phyloP scores from a whole-genome alignment of 768 basidiomycete species.

The Leucosporidium creatinivorum region DNA sequence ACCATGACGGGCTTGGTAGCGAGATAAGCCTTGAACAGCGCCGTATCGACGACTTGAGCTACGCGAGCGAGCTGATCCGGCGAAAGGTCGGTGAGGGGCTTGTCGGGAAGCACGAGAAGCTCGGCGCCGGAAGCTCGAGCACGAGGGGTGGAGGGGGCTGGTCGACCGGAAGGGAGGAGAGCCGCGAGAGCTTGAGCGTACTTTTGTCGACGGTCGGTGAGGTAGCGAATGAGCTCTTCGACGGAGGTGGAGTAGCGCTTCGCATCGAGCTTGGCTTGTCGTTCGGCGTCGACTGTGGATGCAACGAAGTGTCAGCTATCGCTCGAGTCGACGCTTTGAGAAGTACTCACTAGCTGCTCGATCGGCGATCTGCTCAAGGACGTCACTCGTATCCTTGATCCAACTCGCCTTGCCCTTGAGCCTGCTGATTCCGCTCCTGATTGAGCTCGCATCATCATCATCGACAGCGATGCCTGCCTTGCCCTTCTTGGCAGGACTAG shows the following conservation, averaged over 20 bases:
- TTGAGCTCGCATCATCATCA: slow-evolving; percentile 61
- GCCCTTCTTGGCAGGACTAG: background rate
- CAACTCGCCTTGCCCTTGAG: slow-evolving; percentile 21
- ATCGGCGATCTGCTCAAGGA: slow-evolving; percentile 33
- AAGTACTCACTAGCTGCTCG: slow-evolving; percentile 37
- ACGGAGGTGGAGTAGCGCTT: slow-evolving; percentile 61
- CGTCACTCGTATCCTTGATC: background rate
- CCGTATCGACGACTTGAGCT: slow-evolving; percentile 92
- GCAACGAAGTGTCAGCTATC: background rate
- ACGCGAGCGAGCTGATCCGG: slow-evolving; percentile 79
- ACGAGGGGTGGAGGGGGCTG: slow-evolving; percentile 55
- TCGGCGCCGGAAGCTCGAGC: slow-evolving; percentile 50
- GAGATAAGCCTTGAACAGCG: slow-evolving; percentile 85
- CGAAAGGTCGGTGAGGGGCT: slow-evolving; percentile 61
- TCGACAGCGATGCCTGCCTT: slow-evolving; percentile 39
- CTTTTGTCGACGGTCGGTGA: slow-evolving; percentile 83
- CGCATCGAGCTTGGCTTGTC: slow-evolving; percentile 17
- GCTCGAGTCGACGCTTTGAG: background rate
- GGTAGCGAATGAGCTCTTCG: slow-evolving; percentile 79
- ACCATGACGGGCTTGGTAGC: slow-evolving; percentile 71
- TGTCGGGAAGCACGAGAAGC: slow-evolving; percentile 68
- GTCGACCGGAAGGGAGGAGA: slow-evolving; percentile 62
- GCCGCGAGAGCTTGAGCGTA: slow-evolving; percentile 65
- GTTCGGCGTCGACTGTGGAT: background rate
- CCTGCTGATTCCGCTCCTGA: slow-evolving; percentile 36